Evolutionary conservation across 148 eudicot species (phyloP).

Genomic region (Rhododendron griersonianum): DNA sequence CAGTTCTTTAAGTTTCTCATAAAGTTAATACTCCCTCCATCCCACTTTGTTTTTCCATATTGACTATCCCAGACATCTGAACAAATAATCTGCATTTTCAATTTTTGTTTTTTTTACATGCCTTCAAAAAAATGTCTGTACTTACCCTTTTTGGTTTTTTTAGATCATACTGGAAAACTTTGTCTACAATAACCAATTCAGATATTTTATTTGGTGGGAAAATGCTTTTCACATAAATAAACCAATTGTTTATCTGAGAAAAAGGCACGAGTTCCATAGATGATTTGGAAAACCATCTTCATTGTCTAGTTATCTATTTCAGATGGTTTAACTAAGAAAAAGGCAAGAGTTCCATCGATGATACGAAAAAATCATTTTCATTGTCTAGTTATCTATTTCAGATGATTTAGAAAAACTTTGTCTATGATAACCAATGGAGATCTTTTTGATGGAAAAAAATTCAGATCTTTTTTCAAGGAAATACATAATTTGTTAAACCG

Average conservation of each 20-base stretch:
- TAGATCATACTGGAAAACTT: background rate
- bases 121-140: background rate
- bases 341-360: background rate
- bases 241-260: background rate
- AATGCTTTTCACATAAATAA: background rate
- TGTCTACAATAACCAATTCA: background rate
- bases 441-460: background rate
- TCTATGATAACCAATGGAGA: background rate
- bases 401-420: background rate
- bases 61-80: background rate
- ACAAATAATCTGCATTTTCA: background rate
- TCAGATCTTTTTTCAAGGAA: background rate
- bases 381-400: background rate
- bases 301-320: background rate
- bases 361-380: background rate
- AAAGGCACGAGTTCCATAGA: background rate
- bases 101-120: background rate
- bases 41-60: background rate
- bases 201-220: background rate
- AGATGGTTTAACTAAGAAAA: background rate
- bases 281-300: background rate
- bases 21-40: background rate
- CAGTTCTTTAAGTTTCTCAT: slow-evolving; percentile 6
- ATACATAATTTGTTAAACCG: background rate
- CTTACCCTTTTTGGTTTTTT: background rate